Evolutionary conservation across 352 stramenopile species (phyloP), one percentile per base, ranked within the genome.

Genomic region (Elongisporangium senticosum): DNA sequence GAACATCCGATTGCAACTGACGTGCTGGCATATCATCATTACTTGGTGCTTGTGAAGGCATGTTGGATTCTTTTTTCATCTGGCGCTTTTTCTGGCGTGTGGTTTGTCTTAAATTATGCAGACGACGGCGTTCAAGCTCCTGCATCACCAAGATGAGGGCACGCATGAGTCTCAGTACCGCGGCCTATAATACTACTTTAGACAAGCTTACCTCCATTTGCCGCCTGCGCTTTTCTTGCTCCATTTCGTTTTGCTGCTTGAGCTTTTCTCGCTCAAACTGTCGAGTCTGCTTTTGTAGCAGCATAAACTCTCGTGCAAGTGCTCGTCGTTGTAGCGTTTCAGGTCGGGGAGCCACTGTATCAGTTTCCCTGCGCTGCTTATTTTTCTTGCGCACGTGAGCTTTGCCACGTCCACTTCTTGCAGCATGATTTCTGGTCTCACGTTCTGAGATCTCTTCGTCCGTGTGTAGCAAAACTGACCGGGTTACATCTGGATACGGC

Each of bases 261-360:
- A 65, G 39, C 48, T 80, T 77, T 21, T 59, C 64, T 43, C 60
- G 68, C 26, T 62, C 56, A 6, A 82, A 53, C 40, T 62, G 56
- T 17, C 82, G 75, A 56, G 61, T 76, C 10, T 77, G 69, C 56
- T 84, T 81, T 50, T 92, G 79, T 6, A 86, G 20, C n/a, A 75
- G 51, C 67, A 92, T 90, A 28, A 79, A 89, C 53, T 89, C 83
- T 13, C 83, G 64, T 19, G 76, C 83, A 20, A 87, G 59, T 22
- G 67, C 79, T 53, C 83, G 68, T n/a, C 83, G 62, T 39, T 88
- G 33, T 4, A 43, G 13, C 13, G 33, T 43, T 43, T 43, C 33
- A 17, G 33, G 33, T 17, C 33, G 8, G 11, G 33, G 13, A 43
- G 4, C 11, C 2, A 17, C 33, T 43, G 33, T 62, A 17, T 69